Evolutionary conservation across 2,329 filamentous ascomycete genomes (phyloP), one percentile per base, ranked within the genome.

Genomic region (Diaporthe sp.): DNA sequence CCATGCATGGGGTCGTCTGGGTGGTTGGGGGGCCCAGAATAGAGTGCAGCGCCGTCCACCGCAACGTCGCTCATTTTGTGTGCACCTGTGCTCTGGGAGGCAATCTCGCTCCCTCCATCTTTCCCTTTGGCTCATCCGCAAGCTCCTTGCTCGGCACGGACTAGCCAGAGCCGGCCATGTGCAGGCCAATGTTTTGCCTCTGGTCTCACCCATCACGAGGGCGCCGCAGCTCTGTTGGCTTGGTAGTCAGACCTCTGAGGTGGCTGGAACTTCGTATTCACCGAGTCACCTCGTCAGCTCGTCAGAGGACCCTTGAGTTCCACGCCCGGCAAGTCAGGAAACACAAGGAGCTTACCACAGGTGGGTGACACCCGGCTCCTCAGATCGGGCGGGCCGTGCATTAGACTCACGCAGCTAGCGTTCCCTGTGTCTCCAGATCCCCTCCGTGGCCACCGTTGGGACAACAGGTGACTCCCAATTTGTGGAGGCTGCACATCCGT

Each of bases 381-480:
- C 47, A 64, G 57, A 54, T 72, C 70, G 57, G 70, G 60, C 54
- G 70, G 57, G 57, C 66, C 57, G 66, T 74, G 74, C 74, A 75
- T 75, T 75, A 75, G 74, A 17, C 58, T n/a, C 57, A 74, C 67
- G 74, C 74, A 71, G 58, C 74, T 74, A 74, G 57, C 22, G 50
- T 54, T 28, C 47, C 64, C 45, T 67, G 42, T 52, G 64, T 52
- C 38, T 58, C 54, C 71, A 57, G 61, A 30, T 73, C 35, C 40
- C 19, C 30, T 73, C 58, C 64, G 52, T 52, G 57, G 58, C 73
- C 69, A 68, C 25, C 55, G 33, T 52, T 72, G 61, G 71, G 55
- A 50, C 50, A 52, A 19, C 33, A 52, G 28, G 45, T 40, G 47
- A 67, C 61, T 50, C 61, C 61, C 19, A 52, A 10, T 30, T 38